Conservation (phyloP, 306 rosid genomes). For the Dicorynia guianensis region DNA sequence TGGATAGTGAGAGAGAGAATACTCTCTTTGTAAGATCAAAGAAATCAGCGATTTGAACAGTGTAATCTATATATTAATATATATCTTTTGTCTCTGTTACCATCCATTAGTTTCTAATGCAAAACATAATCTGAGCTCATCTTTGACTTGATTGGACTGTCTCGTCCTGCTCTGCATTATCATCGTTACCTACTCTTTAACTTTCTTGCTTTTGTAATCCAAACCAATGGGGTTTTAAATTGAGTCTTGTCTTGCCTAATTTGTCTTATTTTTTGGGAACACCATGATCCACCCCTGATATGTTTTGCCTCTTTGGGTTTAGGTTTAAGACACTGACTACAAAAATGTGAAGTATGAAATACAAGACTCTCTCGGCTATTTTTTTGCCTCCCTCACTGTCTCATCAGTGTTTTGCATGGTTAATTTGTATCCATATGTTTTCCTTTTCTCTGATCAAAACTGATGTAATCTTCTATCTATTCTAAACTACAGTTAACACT, state of each 20-base stretch:
- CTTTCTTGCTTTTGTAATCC: conserved; percentile 44
- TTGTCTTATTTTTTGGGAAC: conserved; percentile 63
- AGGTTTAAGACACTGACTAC: conserved; percentile 21
- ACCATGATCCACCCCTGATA: conserved; percentile 59
- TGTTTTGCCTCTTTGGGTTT: conserved; percentile 41
- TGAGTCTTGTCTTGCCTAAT: conserved; percentile 51
- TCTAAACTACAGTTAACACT: too few relatives aligned
- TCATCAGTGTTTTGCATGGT: neutral
- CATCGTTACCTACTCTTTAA: conserved; percentile 28
- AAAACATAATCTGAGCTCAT: conserved; percentile 44
- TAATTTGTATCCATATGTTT: neutral
- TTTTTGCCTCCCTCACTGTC: neutral
- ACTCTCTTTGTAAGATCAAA: conserved; percentile 45
- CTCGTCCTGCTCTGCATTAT: conserved; percentile 46
- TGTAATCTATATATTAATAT: conserved; percentile 39
- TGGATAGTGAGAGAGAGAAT: conserved; percentile 28
- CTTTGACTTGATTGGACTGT: conserved; percentile 60
- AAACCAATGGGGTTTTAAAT: conserved; percentile 58
- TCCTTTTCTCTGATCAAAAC: too few relatives aligned
- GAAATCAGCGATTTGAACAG: conserved; percentile 41
- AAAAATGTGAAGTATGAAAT: neutral
- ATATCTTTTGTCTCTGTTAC: conserved; percentile 3
- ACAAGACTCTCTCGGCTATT: neutral
- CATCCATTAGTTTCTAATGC: conserved; percentile 4
- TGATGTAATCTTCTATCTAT: too few relatives aligned